Conservation (phyloP, 495 filamentous ascomycete species). For the Penicillium canariense region DNA sequence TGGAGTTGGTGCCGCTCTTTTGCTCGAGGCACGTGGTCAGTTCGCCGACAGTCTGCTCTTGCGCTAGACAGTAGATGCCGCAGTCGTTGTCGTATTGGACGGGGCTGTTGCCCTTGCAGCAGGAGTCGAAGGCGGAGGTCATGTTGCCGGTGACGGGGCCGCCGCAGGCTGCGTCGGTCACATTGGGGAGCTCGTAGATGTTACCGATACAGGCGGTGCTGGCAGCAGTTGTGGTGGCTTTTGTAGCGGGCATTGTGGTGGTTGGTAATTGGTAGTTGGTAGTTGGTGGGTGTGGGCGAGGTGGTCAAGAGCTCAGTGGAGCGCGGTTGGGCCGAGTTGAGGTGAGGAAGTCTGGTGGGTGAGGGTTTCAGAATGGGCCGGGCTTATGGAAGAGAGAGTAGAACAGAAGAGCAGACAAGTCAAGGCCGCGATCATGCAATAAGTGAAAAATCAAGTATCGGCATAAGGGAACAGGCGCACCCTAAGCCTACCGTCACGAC, state of each 20-base stretch:
- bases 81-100: constrained; percentile 46
- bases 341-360: no score
- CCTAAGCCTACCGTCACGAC: no score
- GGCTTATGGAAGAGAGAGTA: no score
- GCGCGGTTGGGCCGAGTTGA: no score
- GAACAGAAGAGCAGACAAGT: no score
- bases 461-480: no score
- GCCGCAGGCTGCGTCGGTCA: constrained; percentile 44
- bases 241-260: constrained; percentile 22
- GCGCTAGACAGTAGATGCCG: constrained; percentile 50
- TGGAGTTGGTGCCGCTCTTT: constrained; percentile 28
- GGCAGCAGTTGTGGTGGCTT: constrained; percentile 24
- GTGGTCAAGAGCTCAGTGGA: no score
- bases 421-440: no score
- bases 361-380: no score
- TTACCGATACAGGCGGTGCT: constrained; percentile 28
- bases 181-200: constrained; percentile 40
- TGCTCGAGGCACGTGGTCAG: constrained; percentile 36
- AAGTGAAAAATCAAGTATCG: no score
- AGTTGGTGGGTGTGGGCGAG: not conserved
- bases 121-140: constrained; percentile 39
- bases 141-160: constrained; percentile 34
- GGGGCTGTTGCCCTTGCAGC: constrained; percentile 44
- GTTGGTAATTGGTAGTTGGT: constrained; percentile 5
- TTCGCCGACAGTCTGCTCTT: constrained; percentile 36